Evolutionary conservation across 257 asterid species (phyloP).

Genomic region (Fraxinus quadrangulata): DNA sequence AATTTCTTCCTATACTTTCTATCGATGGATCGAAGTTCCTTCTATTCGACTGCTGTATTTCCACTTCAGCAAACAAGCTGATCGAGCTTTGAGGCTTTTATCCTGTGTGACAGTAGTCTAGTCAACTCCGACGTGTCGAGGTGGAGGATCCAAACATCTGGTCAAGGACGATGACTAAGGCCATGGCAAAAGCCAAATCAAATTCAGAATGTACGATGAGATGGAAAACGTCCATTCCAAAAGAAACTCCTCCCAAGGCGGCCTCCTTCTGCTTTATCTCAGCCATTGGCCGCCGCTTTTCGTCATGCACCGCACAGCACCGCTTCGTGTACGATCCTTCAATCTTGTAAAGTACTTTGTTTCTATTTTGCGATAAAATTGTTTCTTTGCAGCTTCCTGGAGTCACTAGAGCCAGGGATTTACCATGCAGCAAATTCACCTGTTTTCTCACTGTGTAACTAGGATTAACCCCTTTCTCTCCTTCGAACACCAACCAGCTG

Average conservation of each 20-base stretch:
- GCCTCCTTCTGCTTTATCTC: constrained; percentile 75
- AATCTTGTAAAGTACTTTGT: constrained; percentile 33
- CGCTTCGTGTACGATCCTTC: constrained; percentile 62
- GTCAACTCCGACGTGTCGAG: background rate
- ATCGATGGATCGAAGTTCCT: too few relatives aligned
- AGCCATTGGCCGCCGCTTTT: constrained; percentile 49
- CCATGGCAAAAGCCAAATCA: constrained; percentile 57
- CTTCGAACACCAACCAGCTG: constrained; percentile 63
- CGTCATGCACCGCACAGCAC: constrained; percentile 54
- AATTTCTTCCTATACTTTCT: background rate
- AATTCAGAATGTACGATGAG: constrained; percentile 53
- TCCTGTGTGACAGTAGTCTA: too few relatives aligned
- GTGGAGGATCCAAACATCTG: constrained; percentile 59
- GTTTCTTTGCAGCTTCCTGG: background rate
- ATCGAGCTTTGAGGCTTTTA: too few relatives aligned
- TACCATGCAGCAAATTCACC: constrained; percentile 34
- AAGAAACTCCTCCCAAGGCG: constrained; percentile 44
- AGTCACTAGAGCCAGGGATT: constrained; percentile 50
- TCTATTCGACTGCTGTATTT: too few relatives aligned
- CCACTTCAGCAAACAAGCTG: too few relatives aligned
- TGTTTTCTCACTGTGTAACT: constrained; percentile 47
- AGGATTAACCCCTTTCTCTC: constrained; percentile 51
- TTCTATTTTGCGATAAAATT: background rate
- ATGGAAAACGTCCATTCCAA: constrained; percentile 65
- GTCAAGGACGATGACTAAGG: constrained; percentile 65